phyloP scores from a whole-genome alignment of 345 rosid species.

The Durio zibethinus region DNA sequence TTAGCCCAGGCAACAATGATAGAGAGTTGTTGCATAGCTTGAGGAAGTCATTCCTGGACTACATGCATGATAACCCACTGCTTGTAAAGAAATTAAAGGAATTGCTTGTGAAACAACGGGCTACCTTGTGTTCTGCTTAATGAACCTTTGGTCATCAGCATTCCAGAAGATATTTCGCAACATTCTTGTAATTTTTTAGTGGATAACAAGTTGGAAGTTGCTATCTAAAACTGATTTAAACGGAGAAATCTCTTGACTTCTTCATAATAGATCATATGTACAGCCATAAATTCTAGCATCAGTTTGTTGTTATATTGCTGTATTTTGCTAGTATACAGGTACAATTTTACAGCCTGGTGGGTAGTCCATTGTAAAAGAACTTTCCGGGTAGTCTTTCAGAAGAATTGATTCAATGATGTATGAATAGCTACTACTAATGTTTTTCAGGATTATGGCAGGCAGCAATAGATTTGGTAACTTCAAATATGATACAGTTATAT shows the following conservation, averaged over 20 bases:
- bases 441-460: too few relatives aligned
- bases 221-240: not conserved
- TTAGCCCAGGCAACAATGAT: slow-evolving; percentile 35
- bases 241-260: not conserved
- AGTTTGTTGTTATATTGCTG: not conserved
- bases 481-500: too few relatives aligned
- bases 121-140: slow-evolving; percentile 61
- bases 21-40: slow-evolving; percentile 43
- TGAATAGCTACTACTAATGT: too few relatives aligned
- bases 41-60: slow-evolving; percentile 59
- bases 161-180: not conserved
- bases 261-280: not conserved
- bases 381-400: too few relatives aligned
- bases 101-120: slow-evolving; percentile 63
- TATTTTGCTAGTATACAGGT: not conserved
- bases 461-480: too few relatives aligned
- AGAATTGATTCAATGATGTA: too few relatives aligned
- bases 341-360: too few relatives aligned
- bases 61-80: slow-evolving; percentile 49
- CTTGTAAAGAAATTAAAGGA: slow-evolving; percentile 67
- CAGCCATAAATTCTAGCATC: not conserved
- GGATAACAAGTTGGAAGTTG: too few relatives aligned
- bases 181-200: not conserved
- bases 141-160: not conserved
- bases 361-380: too few relatives aligned